Base-by-base conservation (phyloP, 257 asterid species). In the Knoxia roxburghii region DNA sequence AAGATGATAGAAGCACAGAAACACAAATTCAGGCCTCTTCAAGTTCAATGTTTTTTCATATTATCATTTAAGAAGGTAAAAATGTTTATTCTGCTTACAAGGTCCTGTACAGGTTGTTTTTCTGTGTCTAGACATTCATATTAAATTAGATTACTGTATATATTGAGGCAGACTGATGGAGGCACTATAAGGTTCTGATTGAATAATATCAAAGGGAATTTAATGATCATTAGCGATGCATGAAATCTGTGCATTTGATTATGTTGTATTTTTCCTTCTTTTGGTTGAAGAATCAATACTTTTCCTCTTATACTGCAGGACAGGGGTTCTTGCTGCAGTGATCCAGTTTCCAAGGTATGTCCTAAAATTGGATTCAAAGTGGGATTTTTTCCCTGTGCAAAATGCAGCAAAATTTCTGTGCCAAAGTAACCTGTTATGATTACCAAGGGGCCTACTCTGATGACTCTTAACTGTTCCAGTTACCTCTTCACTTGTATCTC, bases 11-110 rank as follows among this genome's bases (percentile, higher is more conserved):
- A 87, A 77, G 81, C 82, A 60, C 97, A 90, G 72, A 81, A 77
- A 71, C 64, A 78, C 85, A 90, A 84, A 63, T 86, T 87, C 85
- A 84, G 97, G 88, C 95, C 89, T 72, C 89, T 90, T 79, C 79
- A 74, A 58, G 78, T 78, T 54, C 86, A 82, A 61, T 87, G 96
- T 76, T 73, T 83, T 79, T 67, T 84, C 70, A 80, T 84, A 64
- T 79, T 90, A 69, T 71, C 85, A 74, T 75, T 80, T 76, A 57
- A 72, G 56, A 79, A 84, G 97, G 97, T 89, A 78, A 9, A 43
- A 21, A 40, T n/a, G 39, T 46, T 62, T 51, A 51, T 1, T 20
- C 29, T 27, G 15, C 11, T 6, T 50, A n/a, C 39, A 20, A 37
- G 56, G n/a, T 48, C 51, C 6, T 41, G 26, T 69, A 23, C 20